Evolutionary conservation across 2,329 filamentous ascomycete genomes (phyloP).

Genomic region (Pleoardoris graminearum): DNA sequence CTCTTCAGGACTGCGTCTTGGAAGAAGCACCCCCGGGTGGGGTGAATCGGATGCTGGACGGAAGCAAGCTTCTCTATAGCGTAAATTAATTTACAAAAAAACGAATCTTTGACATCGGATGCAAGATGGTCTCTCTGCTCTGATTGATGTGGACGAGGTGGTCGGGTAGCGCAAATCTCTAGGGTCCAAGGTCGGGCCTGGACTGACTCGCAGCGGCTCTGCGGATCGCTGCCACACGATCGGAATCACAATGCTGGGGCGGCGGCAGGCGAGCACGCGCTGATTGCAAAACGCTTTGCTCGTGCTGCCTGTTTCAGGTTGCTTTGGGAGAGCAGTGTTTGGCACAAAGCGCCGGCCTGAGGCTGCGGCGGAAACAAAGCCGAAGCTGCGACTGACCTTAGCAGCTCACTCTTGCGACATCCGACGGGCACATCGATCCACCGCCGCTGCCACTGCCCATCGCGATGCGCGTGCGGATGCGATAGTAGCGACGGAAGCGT

Average conservation of each 20-base stretch:
- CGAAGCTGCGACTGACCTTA: slow-evolving; percentile 3
- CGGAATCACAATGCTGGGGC: background rate
- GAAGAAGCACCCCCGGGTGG: slow-evolving; percentile 45
- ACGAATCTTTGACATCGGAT: slow-evolving; percentile 20
- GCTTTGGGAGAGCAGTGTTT: background rate
- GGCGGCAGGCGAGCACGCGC: background rate
- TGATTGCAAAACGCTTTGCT: slow-evolving; percentile 9
- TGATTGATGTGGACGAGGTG: background rate
- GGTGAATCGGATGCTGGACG: slow-evolving; percentile 58
- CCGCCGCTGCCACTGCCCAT: slow-evolving; percentile 4
- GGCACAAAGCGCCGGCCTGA: slow-evolving; percentile 6
- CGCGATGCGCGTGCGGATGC: slow-evolving; percentile 19
- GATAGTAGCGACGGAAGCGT: slow-evolving; percentile 6
- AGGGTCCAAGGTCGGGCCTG: background rate
- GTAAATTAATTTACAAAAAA: slow-evolving; percentile 44
- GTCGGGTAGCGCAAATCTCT: too few species aligned
- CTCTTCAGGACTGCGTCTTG: slow-evolving; percentile 53
- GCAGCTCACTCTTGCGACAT: slow-evolving; percentile 1
- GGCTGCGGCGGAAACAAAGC: slow-evolving; percentile 5
- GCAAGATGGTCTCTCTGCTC: background rate
- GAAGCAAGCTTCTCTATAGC: slow-evolving; percentile 48
- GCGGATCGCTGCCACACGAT: slow-evolving; percentile 13
- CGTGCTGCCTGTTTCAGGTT: slow-evolving; percentile 10
- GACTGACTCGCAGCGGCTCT: slow-evolving; percentile 18
- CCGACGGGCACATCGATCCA: slow-evolving; percentile 1